A percentile compares a stretch with the other conserved stretches of the same genome.
Evolutionary conservation across 208 protist genomes (phyloP).

Genomic region (Borovskyia barvae): DNA sequence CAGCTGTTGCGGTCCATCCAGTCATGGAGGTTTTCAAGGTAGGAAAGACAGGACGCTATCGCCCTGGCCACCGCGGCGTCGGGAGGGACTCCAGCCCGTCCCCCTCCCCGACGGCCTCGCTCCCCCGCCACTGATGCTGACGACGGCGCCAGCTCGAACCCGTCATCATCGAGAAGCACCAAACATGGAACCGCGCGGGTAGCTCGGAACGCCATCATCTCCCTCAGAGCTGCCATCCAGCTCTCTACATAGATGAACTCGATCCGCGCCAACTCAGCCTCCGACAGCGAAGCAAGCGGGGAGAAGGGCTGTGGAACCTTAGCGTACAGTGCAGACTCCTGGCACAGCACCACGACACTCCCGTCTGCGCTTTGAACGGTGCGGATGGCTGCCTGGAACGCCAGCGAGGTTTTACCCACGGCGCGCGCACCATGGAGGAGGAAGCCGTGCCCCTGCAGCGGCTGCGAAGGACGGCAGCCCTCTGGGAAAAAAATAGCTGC

Average conservation of each 20-base stretch:
- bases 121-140: not conserved
- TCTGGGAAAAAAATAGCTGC: conserved; percentile 21
- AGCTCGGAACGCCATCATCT: conserved; percentile 37
- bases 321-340: conserved; percentile 38
- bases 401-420: conserved; percentile 63
- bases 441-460: conserved; percentile 40
- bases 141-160: conserved; percentile 24
- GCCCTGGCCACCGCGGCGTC: conserved; percentile 10
- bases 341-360: conserved; percentile 49
- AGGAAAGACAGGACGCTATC: conserved; percentile 23
- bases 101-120: not conserved
- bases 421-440: conserved; percentile 43
- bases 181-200: conserved; percentile 29
- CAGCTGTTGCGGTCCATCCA: conserved; percentile 17
- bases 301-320: conserved; percentile 69
- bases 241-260: conserved; percentile 57
- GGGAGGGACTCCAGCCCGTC: no score
- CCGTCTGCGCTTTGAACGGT: conserved; percentile 15
- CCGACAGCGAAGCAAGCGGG: conserved; percentile 31
- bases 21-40: conserved; percentile 40
- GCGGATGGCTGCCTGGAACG: conserved; percentile 67
- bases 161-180: conserved; percentile 57
- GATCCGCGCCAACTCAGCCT: conserved; percentile 37
- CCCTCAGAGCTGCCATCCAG: conserved; percentile 26
- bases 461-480: conserved; percentile 11